Conservation (phyloP, 768 basidiomycete genomes). For the Lactarius vividus region DNA sequence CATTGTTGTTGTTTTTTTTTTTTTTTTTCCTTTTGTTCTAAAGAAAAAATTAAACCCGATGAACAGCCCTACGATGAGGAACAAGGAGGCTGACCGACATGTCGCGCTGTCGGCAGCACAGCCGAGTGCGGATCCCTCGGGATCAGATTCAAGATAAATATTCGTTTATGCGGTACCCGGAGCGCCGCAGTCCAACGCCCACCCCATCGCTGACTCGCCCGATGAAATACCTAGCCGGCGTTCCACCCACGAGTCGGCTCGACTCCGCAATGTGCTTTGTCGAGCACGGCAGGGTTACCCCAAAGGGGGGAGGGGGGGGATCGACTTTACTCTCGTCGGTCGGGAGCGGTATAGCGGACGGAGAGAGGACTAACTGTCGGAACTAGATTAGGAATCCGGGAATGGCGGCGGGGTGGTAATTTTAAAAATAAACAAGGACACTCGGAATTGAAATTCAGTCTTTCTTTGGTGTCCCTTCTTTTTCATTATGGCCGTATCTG, state of each 20-base stretch:
- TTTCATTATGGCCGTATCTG: slow-evolving; percentile 23
- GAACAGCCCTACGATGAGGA: not conserved
- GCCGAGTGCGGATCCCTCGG: slow-evolving; percentile 2
- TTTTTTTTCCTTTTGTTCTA: not conserved
- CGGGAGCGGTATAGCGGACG: not conserved
- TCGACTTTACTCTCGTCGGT: not conserved
- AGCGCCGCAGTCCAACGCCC: not conserved
- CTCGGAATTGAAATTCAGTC: slow-evolving; percentile 1
- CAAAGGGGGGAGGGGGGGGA: not conserved
- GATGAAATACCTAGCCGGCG: not conserved
- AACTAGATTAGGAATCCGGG: slow-evolving; percentile 1
- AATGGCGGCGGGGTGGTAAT: slow-evolving; percentile 2
- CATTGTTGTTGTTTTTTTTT: not conserved
- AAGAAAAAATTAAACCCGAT: not conserved
- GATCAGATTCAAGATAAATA: not conserved
- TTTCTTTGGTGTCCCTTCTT: not conserved
- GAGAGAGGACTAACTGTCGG: not conserved
- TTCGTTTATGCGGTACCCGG: not conserved
- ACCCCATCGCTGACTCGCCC: not conserved
- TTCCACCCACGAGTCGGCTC: not conserved
- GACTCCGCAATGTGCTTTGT: too few species aligned
- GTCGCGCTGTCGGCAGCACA: not conserved
- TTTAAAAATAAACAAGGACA: slow-evolving; percentile 3
- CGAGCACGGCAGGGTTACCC: not conserved
- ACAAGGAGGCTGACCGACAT: slow-evolving; percentile 1